phyloP scores from a whole-genome alignment of 83 land plant genomes.

The Diphasiastrum complanatum region DNA sequence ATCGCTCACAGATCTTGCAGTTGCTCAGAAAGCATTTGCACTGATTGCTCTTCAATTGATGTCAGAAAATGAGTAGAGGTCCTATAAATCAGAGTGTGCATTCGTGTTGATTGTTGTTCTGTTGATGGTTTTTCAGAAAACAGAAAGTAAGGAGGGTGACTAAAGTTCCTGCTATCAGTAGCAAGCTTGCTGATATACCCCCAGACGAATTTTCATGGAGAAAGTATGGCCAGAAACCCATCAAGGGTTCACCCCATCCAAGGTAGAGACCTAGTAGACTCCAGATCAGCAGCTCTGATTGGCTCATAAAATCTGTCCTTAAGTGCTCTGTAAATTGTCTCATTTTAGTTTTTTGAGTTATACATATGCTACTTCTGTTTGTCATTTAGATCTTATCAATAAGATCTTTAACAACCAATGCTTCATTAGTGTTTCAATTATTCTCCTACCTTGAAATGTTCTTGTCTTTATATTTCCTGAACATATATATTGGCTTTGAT shows the following conservation, averaged over 20 bases:
- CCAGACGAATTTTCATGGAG: slow-evolving; percentile 91
- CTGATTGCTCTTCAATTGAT: not conserved
- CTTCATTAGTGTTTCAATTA: no score
- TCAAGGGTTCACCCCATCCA: slow-evolving; percentile 89
- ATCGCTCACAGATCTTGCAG: not conserved
- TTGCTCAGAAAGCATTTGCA: not conserved
- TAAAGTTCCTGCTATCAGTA: slow-evolving; percentile 81
- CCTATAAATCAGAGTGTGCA: not conserved
- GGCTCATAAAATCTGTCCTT: no score
- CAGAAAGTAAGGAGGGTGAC: slow-evolving; percentile 65
- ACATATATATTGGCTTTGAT: slow-evolving; percentile 9
- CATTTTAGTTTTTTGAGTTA: no score
- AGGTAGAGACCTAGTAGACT: slow-evolving; percentile 45
- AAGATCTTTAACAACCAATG: no score
- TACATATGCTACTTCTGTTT: no score
- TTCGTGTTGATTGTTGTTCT: not conserved
- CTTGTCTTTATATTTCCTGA: no score
- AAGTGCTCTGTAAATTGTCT: no score
- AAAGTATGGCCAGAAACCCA: slow-evolving; percentile 89
- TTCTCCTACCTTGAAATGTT: no score
- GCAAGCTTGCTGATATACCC: slow-evolving; percentile 86
- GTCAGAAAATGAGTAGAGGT: not conserved
- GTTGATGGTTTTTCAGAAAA: slow-evolving; percentile 40
- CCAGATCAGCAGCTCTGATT: no score
- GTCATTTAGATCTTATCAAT: no score